Percentiles rank a stretch among this genome's conserved stretches.
phyloP scores from a whole-genome alignment of 148 eudicot genomes.

The Suaeda aralocaspica region DNA sequence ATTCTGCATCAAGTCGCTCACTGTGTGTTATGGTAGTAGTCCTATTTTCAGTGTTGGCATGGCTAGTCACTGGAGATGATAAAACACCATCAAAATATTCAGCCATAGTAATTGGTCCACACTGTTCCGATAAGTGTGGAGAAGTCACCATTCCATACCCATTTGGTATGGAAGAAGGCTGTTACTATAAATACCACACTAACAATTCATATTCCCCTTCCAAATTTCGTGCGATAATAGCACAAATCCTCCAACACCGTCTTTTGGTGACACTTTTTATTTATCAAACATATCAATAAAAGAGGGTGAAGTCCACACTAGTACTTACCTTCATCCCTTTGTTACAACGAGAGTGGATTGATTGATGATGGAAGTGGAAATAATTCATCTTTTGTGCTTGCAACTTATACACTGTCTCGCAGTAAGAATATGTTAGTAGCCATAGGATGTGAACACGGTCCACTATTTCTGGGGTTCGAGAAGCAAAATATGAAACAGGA shows the following conservation, averaged over 20 bases:
- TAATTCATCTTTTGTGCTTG: too few relatives aligned
- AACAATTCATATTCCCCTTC: not conserved
- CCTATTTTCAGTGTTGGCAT: not conserved
- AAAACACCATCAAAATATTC: not conserved
- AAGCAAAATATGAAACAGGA: not conserved
- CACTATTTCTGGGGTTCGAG: not conserved
- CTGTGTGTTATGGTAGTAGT: too few relatives aligned
- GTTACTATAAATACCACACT: not conserved
- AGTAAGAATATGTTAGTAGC: not conserved
- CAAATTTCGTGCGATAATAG: too few relatives aligned
- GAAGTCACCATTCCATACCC: conserved; percentile 22
- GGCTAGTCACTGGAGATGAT: not conserved
- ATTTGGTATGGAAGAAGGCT: conserved; percentile 22
- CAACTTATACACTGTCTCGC: not conserved
- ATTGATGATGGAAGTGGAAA: too few relatives aligned
- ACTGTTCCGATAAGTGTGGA: conserved; percentile 21
- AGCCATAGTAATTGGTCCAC: conserved; percentile 15
- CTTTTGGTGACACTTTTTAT: not conserved
- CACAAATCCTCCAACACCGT: not conserved
- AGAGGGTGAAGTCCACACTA: not conserved
- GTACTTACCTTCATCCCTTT: not conserved
- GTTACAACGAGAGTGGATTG: not conserved
- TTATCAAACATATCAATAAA: not conserved
- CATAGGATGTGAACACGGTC: not conserved
- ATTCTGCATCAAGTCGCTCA: too few relatives aligned